These are phyloP conservation scores for Hanseniaspora nectarophila DNA, from an alignment of 805 yeast species.

Conservation along the genomic window DNA sequence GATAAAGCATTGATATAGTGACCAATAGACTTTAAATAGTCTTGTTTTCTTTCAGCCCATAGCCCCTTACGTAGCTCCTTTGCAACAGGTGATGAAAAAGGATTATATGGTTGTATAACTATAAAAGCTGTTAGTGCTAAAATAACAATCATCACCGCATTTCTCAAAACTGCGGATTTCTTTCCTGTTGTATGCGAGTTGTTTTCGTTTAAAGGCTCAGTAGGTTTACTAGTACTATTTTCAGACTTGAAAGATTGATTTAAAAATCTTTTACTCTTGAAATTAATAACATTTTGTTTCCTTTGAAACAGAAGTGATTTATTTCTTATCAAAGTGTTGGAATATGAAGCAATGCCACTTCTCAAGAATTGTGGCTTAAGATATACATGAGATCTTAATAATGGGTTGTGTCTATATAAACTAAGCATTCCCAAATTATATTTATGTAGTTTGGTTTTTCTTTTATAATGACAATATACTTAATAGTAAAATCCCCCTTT, in stretches of 20 bases:
- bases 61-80: slow-evolving; percentile 58
- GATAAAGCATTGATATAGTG: slow-evolving; percentile 64
- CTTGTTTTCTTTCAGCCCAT: slow-evolving; percentile 71
- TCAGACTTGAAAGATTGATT: neutral
- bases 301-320: neutral
- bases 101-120: slow-evolving; percentile 8
- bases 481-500: too few species aligned
- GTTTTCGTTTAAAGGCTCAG: neutral
- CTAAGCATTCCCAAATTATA: too few species aligned
- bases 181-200: neutral
- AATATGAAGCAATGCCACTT: neutral
- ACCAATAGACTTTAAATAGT: slow-evolving; percentile 56
- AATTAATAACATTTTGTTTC: neutral
- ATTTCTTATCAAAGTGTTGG: neutral
- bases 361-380: neutral
- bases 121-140: neutral
- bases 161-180: slow-evolving; percentile 11
- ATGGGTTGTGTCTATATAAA: neutral
- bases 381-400: neutral
- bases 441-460: too few species aligned
- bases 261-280: neutral
- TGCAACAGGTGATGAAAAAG: slow-evolving; percentile 61
- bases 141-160: neutral
- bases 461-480: too few species aligned
- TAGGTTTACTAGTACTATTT: neutral